These are phyloP conservation scores for Hypsizygus marmoreus DNA, from an alignment of 768 basidiomycete species.

Conservation along the genomic window DNA sequence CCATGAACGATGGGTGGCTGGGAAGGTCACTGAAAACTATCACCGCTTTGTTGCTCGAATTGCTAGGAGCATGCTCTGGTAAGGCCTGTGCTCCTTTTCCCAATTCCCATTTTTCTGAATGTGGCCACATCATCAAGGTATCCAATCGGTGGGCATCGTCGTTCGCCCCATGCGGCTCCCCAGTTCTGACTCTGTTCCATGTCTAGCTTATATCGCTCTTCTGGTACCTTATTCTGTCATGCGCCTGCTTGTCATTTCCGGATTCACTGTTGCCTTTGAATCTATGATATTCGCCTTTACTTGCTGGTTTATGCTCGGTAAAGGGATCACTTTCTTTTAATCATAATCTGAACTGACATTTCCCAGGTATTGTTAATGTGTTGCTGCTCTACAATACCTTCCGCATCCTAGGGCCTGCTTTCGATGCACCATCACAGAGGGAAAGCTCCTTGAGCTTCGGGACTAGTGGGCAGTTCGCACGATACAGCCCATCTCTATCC, in stretches of 20 bases:
- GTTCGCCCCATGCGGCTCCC: neutral
- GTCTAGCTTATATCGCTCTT: constrained; percentile 64
- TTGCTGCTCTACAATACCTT: constrained; percentile 70
- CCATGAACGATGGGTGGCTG: constrained; percentile 43
- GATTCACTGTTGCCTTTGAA: constrained; percentile 46
- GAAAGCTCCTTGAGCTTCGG: constrained; percentile 34
- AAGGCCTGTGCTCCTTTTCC: constrained; percentile 20
- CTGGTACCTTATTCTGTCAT: constrained; percentile 60
- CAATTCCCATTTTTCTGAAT: constrained; percentile 2
- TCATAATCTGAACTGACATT: neutral
- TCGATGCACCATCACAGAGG: constrained; percentile 36
- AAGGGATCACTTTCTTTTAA: constrained; percentile 16
- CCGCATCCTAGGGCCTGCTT: constrained; percentile 57
- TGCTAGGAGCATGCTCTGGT: constrained; percentile 74
- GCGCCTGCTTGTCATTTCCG: constrained; percentile 49
- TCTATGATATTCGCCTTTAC: constrained; percentile 46
- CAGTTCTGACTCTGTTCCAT: constrained; percentile 11
- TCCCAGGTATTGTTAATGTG: constrained; percentile 63
- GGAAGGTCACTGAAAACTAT: constrained; percentile 46
- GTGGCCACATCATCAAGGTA: constrained; percentile 48
- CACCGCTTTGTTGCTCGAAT: constrained; percentile 63
- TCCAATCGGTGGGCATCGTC: constrained; percentile 49
- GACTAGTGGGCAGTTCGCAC: constrained; percentile 20
- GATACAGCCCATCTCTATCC: constrained; percentile 10
- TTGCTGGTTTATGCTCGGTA: constrained; percentile 58